Base-by-base conservation (phyloP, 2,329 filamentous ascomycete genomes). In the Lachnellula suecica region DNA sequence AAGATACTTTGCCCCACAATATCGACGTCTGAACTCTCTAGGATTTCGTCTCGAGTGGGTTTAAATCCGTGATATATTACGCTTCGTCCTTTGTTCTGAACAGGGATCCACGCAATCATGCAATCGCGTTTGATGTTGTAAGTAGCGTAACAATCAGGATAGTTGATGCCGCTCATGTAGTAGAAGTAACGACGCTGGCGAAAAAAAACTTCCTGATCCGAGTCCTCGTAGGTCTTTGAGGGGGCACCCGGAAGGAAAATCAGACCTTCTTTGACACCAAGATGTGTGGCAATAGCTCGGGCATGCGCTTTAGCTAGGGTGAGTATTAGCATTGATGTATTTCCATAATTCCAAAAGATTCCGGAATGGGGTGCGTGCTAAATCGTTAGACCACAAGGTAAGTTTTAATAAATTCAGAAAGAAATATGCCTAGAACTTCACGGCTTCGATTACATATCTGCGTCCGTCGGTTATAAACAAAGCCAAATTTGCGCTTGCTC, bases 21-120 rank as follows among this genome's bases (percentile, higher is more conserved):
- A 77, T 66, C 88, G 49, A 93, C 79, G 59, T 93, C 85, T 60
- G 84, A 85, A 49, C 72, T 75, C 2, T 72, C 73, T 59, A 81
- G 72, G 52, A 85, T 86, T 52, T 89, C 82, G 13, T 84, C 78
- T 10, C 76, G 72, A 9, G 76, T 79, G 0, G 84, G 84, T 20
- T 78, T 81, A 29, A 74, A 75, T 15, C 87, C 87, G 63, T 81
- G 82, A 78, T 81, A 90, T 44, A 89, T 79, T 10, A 66, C 59
- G 81, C 74, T 59, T 79, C 74, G 15, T 74, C 75, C 13, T 80
- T 81, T 59, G 88, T 81, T 58, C 85, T 81, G 58, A 24, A 82
- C 81, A 2, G 88, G 88, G 44, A 93, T 83, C 79, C 87, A 94
- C 24, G 93, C 79, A 4, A 79, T 82, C 51, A 94, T 78, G 20